These are phyloP conservation scores for Suhomyces faveliae DNA, from an alignment of 805 yeast genomes.

Conservation along the genomic window DNA sequence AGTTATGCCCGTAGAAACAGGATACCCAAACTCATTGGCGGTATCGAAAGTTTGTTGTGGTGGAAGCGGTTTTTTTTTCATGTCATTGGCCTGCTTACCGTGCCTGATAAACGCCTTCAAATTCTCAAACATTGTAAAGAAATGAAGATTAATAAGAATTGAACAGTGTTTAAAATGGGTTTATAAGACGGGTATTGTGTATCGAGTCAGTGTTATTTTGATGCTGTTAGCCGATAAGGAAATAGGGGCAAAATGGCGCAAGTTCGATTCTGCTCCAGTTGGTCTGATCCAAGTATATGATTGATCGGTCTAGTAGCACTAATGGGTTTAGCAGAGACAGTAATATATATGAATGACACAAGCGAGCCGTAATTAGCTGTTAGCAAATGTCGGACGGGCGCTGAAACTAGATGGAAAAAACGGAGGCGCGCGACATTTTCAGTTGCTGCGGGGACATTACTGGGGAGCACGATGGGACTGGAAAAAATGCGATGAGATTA, in stretches of 20 bases:
- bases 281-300: no score
- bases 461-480: not conserved
- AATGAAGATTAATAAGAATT: no score
- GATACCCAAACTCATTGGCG: not conserved
- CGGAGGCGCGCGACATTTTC: slow-evolving; percentile 7
- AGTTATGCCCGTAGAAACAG: not conserved
- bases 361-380: not conserved
- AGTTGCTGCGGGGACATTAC: slow-evolving; percentile 3
- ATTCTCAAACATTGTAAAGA: slow-evolving; percentile 35
- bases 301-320: no score
- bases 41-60: not conserved
- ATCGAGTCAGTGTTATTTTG: no score
- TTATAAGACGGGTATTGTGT: no score
- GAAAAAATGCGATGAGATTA: not conserved
- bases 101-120: slow-evolving; percentile 62
- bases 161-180: no score
- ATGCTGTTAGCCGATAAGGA: no score
- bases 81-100: slow-evolving; percentile 55
- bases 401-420: not conserved
- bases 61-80: slow-evolving; percentile 11
- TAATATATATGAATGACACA: not conserved
- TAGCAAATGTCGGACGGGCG: not conserved
- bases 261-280: no score
- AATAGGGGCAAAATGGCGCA: no score
- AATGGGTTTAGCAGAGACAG: no score